phyloP scores from a whole-genome alignment of 805 yeast species.

The Wickerhamiella slavikovae region DNA sequence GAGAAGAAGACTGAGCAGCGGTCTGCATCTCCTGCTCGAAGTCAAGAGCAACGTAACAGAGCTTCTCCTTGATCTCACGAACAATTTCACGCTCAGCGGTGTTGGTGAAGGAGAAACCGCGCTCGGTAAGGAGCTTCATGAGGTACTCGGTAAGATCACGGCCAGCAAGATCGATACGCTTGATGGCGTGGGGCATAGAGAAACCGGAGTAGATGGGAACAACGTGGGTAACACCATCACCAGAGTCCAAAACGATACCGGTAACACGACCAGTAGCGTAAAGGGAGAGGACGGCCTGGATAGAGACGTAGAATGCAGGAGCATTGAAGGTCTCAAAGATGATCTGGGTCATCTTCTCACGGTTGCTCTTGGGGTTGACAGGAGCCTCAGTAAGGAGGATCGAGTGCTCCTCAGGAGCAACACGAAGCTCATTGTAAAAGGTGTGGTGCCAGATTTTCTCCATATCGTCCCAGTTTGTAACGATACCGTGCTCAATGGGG shows the following conservation, averaged over 20 bases:
- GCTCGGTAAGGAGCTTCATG: conserved; percentile 95
- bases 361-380: conserved; percentile 97
- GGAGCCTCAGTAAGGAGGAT: conserved; percentile 98
- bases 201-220: conserved; percentile 99
- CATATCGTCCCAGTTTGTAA: conserved; percentile 99
- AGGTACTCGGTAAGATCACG: conserved; percentile 98
- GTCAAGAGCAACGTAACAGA: conserved; percentile 97
- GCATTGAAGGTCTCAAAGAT: conserved; percentile 98
- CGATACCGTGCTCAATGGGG: conserved; percentile 99
- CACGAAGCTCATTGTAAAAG: conserved; percentile 98
- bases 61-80: conserved; percentile 90
- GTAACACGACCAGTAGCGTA: conserved; percentile 99
- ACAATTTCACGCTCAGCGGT: conserved; percentile 98
- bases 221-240: conserved; percentile 99
- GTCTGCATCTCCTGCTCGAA: conserved; percentile 99
- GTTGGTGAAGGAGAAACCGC: conserved; percentile 97
- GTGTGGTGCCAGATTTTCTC: conserved; percentile 99
- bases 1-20: conserved; percentile 92
- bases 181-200: conserved; percentile 96
- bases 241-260: conserved; percentile 98
- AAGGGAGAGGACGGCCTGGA: conserved; percentile 94
- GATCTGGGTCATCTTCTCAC: conserved; percentile 99
- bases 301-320: conserved; percentile 97
- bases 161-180: conserved; percentile 98
- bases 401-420: conserved; percentile 99